A percentile compares a stretch with the other conserved stretches of the same genome.
phyloP scores from a whole-genome alignment of 2,329 filamentous ascomycete species.

The Taxawa tesnikishii region DNA sequence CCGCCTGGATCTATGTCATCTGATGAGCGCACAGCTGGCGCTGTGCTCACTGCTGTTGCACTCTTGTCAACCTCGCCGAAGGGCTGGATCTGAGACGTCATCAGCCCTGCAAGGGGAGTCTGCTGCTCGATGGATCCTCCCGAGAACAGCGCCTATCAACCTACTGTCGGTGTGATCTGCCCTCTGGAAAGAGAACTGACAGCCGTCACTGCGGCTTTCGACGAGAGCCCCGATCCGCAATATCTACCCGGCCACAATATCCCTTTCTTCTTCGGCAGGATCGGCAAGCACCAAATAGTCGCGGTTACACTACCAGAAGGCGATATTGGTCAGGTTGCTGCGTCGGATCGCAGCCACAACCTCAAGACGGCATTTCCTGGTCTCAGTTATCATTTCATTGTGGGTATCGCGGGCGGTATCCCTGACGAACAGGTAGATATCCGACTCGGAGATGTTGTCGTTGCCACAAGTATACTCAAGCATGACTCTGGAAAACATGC shows the following conservation, averaged over 20 bases:
- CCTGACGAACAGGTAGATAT: slow-evolving; percentile 9
- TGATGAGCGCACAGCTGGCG: no score
- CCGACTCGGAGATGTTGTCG: slow-evolving; percentile 14
- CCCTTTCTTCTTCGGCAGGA: not conserved
- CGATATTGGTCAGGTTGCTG: not conserved
- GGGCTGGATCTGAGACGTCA: no score
- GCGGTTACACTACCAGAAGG: not conserved
- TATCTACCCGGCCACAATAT: not conserved
- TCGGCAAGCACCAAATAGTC: not conserved
- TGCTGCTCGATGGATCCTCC: no score
- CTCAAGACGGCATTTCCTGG: not conserved
- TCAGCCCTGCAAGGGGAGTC: no score
- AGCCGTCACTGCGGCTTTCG: not conserved
- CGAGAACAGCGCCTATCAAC: no score
- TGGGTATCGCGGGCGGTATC: slow-evolving; percentile 12
- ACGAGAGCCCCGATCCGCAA: not conserved
- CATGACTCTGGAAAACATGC: slow-evolving; percentile 12
- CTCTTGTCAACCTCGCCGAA: no score
- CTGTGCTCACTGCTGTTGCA: no score
- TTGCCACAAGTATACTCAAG: slow-evolving; percentile 16
- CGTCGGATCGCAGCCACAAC: not conserved
- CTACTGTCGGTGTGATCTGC: not conserved
- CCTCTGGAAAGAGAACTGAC: not conserved
- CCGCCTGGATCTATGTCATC: no score
- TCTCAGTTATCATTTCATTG: slow-evolving; percentile 8